Conservation (phyloP, 305 asterid genomes). For the Solanum hybrid region DNA sequence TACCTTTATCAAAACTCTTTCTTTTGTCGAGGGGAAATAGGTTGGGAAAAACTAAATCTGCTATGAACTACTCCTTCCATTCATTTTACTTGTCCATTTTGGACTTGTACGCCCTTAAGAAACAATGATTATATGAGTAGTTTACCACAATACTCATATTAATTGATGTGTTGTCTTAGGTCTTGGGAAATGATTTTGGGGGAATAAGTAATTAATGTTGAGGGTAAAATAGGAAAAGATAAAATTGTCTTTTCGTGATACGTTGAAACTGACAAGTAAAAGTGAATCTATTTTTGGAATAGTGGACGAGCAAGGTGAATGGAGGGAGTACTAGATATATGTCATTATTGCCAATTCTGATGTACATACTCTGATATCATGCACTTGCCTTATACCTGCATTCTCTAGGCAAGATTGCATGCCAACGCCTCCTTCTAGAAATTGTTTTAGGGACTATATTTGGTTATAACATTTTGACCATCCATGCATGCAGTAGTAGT, state of each 20-base stretch:
- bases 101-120: background rate
- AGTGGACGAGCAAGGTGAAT: background rate
- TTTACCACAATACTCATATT: background rate
- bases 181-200: background rate
- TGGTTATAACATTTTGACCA: background rate
- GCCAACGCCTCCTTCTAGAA: background rate
- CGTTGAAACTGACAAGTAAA: background rate
- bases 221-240: background rate
- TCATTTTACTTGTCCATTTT: background rate
- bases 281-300: background rate
- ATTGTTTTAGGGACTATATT: background rate
- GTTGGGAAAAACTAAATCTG: background rate
- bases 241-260: background rate
- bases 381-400: background rate
- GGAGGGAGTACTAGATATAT: background rate
- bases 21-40: background rate
- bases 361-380: background rate
- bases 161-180: background rate
- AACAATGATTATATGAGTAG: background rate
- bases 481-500: constrained; percentile 23
- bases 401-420: background rate
- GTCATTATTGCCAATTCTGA: background rate
- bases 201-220: background rate
- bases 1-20: background rate
- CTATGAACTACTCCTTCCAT: background rate